These are phyloP conservation scores for Pestalotiopsis sp. DNA, from an alignment of 2,329 filamentous ascomycete species.

Conservation along the genomic window DNA sequence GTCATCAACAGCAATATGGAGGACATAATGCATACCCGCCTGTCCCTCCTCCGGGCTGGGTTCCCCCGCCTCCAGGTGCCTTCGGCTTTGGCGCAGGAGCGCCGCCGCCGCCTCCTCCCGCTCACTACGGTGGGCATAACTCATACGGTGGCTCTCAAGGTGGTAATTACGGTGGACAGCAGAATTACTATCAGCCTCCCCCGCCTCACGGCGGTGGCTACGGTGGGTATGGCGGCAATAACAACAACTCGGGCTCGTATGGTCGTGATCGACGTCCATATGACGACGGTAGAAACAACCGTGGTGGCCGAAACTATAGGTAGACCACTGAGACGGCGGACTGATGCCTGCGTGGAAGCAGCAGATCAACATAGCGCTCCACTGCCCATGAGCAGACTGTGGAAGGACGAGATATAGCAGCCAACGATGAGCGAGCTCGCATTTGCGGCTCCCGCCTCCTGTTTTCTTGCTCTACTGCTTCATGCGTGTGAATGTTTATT, in stretches of 20 bases:
- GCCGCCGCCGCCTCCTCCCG: conserved; percentile 40
- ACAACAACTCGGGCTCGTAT: conserved; percentile 25
- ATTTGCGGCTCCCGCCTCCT: conserved; percentile 8
- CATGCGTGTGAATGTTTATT: background rate
- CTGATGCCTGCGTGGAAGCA: too few relatives aligned
- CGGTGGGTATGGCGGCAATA: conserved; percentile 25
- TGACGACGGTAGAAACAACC: conserved; percentile 16
- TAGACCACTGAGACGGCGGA: background rate
- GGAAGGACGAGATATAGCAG: background rate
- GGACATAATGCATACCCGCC: conserved; percentile 26
- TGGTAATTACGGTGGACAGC: conserved; percentile 24
- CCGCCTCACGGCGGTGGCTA: conserved; percentile 19
- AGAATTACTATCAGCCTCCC: conserved; percentile 22
- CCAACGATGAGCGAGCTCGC: conserved; percentile 3
- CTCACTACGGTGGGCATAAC: conserved; percentile 22
- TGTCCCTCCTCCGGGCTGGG: conserved; percentile 31
- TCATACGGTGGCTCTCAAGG: conserved; percentile 22
- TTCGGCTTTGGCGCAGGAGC: conserved; percentile 37
- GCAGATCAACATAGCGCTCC: background rate
- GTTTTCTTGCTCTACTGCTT: background rate
- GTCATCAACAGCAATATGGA: conserved; percentile 47
- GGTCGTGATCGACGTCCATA: conserved; percentile 24
- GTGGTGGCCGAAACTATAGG: conserved; percentile 22
- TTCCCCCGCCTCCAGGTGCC: conserved; percentile 40
- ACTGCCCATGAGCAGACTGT: background rate